Base-by-base conservation (phyloP, 805 yeast species). In the Starmerella floris region DNA sequence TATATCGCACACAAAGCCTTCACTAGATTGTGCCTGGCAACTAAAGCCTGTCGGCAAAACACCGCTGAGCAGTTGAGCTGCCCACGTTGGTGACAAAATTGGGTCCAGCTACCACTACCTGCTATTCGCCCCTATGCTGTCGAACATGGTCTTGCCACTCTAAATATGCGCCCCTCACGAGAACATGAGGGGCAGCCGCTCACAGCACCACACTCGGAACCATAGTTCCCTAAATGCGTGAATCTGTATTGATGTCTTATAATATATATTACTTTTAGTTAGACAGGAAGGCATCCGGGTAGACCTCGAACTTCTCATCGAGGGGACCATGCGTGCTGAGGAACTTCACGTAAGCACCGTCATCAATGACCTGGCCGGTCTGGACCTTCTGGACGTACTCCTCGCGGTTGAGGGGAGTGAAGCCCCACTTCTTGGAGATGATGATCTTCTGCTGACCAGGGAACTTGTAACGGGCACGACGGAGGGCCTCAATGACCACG, bases 401-500 rank as follows among this genome's bases (percentile, higher is more conserved):
- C 49, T 74, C 94, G 76, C 98, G 83, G 93, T 88, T 77, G 67
- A 91, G 81, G 71, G 82, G 83, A 72, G 99, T 91, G 96, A 91
- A 91, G 75, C 99, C 99, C 99, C 99, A 91, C 76, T 91, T 91
- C 93, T 91, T 91, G 61, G 99, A 91, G 72, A 91, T 73, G 65
- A 91, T 91, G 68, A 91, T 91, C 79, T 79, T 88, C 76, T 91
- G 99, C 77, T 91, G 99, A 77, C 99, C 99, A 72, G 99, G 99
- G 97, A 91, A 91, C 88, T 91, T 91, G 83, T 91, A 91, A 78
- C 97, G 88, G 58, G 96, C 94, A 80, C 99, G 88, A 79, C 98
- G 88, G 71, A 91, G 83, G 77, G 88, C 98, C 78, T 91, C 99
- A 63, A 91, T 75, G 59, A 84, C 95, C 67, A 83, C 93, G 50